phyloP scores from a whole-genome alignment of 192 early-diverging fungal species.

The Backusella macrospora region DNA sequence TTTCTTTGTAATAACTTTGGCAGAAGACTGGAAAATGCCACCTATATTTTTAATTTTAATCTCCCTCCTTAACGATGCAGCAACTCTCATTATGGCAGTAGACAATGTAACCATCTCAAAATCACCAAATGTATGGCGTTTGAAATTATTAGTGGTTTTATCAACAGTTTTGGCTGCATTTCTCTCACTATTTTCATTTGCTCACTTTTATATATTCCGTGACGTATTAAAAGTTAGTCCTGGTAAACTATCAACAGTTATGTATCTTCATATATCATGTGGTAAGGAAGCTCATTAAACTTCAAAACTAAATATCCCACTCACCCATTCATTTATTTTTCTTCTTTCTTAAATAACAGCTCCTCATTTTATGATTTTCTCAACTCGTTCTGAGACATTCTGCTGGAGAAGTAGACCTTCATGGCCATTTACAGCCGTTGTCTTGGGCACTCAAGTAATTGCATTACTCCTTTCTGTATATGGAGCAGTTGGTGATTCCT shows the following conservation, averaged over 20 bases:
- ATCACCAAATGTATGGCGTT: conserved; percentile 74
- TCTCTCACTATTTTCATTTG: conserved; percentile 64
- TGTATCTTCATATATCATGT: conserved; percentile 76
- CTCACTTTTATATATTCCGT: conserved; percentile 64
- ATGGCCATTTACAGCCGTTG: conserved; percentile 57
- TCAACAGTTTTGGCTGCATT: conserved; percentile 63
- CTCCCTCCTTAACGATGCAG: conserved; percentile 71
- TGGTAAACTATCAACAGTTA: conserved; percentile 60
- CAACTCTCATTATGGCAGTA: conserved; percentile 72
- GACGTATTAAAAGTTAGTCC: conserved; percentile 29
- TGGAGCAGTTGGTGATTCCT: conserved; percentile 43
- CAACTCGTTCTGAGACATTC: conserved; percentile 63
- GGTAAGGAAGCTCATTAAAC: conserved; percentile 23
- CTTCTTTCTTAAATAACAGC: conserved; percentile 31
- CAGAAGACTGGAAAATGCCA: conserved; percentile 68
- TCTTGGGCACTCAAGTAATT: conserved; percentile 72
- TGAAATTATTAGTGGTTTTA: conserved; percentile 67
- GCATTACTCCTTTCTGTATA: conserved; percentile 60
- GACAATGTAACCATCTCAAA: conserved; percentile 71
- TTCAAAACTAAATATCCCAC: not conserved
- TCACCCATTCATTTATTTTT: not conserved
- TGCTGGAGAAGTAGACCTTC: conserved; percentile 66
- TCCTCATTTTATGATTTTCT: conserved; percentile 81
- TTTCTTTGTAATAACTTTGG: conserved; percentile 73
- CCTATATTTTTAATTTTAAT: conserved; percentile 67